Evolutionary conservation across 2,329 filamentous ascomycete species (phyloP).

Genomic region (Sphaceloma murrayae): DNA sequence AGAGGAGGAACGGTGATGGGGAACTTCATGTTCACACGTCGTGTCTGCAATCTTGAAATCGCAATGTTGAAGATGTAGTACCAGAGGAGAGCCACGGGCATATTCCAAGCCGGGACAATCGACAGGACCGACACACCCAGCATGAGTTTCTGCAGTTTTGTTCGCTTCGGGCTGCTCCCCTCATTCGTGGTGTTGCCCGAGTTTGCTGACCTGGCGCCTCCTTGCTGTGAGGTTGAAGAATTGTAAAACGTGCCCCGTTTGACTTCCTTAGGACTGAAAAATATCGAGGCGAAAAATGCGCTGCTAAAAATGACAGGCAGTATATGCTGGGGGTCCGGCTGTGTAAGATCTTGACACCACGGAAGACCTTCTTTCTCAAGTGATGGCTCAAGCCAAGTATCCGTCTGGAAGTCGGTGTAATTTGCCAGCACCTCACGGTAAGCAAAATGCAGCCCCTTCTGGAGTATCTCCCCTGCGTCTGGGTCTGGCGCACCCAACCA

Average conservation of each 20-base stretch:
- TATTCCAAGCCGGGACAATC: slow-evolving; percentile 12
- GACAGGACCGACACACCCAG: slow-evolving; percentile 9
- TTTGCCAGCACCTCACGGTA: too few relatives aligned
- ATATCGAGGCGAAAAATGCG: slow-evolving; percentile 11
- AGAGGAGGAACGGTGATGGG: slow-evolving; percentile 2
- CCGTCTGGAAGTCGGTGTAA: not conserved
- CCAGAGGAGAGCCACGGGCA: slow-evolving; percentile 14
- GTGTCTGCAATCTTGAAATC: slow-evolving; percentile 9
- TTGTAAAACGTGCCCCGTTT: slow-evolving; percentile 13
- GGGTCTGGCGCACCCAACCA: too few relatives aligned
- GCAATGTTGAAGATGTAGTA: slow-evolving; percentile 16
- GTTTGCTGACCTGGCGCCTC: not conserved
- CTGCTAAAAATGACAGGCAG: slow-evolving; percentile 12
- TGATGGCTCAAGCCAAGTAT: slow-evolving; percentile 6
- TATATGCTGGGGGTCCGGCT: slow-evolving; percentile 1
- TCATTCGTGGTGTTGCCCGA: not conserved
- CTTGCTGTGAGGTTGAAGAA: not conserved
- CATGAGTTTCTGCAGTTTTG: slow-evolving; percentile 11
- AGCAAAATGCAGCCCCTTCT: too few relatives aligned
- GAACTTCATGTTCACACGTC: slow-evolving; percentile 1
- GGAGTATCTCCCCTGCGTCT: too few relatives aligned
- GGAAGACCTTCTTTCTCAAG: not conserved
- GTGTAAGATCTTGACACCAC: slow-evolving; percentile 12
- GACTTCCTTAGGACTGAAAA: slow-evolving; percentile 11
- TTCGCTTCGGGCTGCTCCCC: slow-evolving; percentile 3